Evolutionary conservation across 768 basidiomycete species (phyloP).

Genomic region (Rhizopogon vinicolor): DNA sequence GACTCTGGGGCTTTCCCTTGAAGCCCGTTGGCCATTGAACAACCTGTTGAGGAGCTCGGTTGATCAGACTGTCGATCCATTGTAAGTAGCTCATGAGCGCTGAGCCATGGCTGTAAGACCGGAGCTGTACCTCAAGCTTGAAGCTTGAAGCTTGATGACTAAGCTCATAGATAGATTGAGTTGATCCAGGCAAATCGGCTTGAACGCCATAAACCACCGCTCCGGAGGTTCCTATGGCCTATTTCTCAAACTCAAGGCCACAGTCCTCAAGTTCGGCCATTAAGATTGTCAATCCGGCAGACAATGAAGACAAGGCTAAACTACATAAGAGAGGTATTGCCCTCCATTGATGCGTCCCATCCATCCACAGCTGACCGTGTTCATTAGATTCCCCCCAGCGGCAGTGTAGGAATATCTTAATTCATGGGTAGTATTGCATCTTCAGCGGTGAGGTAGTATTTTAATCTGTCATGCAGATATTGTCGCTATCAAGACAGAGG

Average conservation of each 20-base stretch:
- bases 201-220: background rate
- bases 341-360: slow-evolving; percentile 1
- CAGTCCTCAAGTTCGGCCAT: slow-evolving; percentile 56
- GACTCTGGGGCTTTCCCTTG: background rate
- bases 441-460: background rate
- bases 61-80: background rate
- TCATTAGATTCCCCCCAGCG: slow-evolving; percentile 60
- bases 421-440: slow-evolving; percentile 65
- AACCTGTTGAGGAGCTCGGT: background rate
- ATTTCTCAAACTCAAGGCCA: slow-evolving; percentile 64
- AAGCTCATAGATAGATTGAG: background rate
- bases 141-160: background rate
- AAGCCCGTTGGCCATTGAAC: background rate
- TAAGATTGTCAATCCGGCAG: slow-evolving; percentile 63
- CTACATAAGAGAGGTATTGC: slow-evolving; percentile 52
- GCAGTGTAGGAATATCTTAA: slow-evolving; percentile 87
- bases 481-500: slow-evolving; percentile 88
- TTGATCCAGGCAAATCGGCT: background rate
- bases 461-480: slow-evolving; percentile 39
- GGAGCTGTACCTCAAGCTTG: too few species aligned
- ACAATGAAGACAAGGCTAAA: slow-evolving; percentile 36
- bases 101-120: too few species aligned
- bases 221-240: slow-evolving; percentile 45
- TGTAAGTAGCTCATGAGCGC: too few species aligned
- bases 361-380: slow-evolving; percentile 6